These are phyloP conservation scores for Gynandropsis gynandra DNA, from an alignment of 345 rosid species.

Conservation along the genomic window DNA sequence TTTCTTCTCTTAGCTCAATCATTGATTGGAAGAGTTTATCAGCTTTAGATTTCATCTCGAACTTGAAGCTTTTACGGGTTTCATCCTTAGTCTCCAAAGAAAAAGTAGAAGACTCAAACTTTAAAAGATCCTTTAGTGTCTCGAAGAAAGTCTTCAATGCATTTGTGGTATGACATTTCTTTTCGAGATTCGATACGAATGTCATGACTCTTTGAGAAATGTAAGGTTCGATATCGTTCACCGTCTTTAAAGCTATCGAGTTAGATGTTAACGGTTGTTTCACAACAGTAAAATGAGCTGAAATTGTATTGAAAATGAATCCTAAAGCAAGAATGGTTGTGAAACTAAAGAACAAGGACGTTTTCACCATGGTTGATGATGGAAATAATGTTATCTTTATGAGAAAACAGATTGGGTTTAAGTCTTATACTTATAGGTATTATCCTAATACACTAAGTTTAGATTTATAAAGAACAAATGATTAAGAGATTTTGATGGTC, in stretches of 20 bases:
- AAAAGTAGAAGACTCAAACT: slow-evolving; percentile 22
- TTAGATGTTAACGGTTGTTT: slow-evolving; percentile 1
- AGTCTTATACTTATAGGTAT: slow-evolving; percentile 12
- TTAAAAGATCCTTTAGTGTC: slow-evolving; percentile 20
- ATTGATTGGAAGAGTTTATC: slow-evolving; percentile 19
- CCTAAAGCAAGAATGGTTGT: slow-evolving; percentile 18
- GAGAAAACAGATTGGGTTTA: slow-evolving; percentile 4
- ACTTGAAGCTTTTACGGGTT: slow-evolving; percentile 10
- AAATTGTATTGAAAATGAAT: slow-evolving; percentile 19
- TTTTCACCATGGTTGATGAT: slow-evolving; percentile 16
- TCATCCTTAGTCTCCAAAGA: slow-evolving; percentile 10
- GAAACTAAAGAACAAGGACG: slow-evolving; percentile 19
- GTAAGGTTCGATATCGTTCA: slow-evolving; percentile 21
- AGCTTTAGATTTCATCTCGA: slow-evolving; percentile 16
- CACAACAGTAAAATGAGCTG: slow-evolving; percentile 9
- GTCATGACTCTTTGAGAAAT: slow-evolving; percentile 20
- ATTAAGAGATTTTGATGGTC: slow-evolving; percentile 28
- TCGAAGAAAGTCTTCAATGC: slow-evolving; percentile 19
- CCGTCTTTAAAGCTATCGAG: not conserved
- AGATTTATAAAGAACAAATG: slow-evolving; percentile 19
- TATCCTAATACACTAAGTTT: slow-evolving; percentile 16
- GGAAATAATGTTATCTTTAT: not conserved
- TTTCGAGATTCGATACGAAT: slow-evolving; percentile 20
- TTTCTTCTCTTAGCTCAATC: not conserved
- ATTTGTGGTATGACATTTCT: slow-evolving; percentile 18